phyloP scores from a whole-genome alignment of 345 rosid genomes.

The Erodium maritimum region DNA sequence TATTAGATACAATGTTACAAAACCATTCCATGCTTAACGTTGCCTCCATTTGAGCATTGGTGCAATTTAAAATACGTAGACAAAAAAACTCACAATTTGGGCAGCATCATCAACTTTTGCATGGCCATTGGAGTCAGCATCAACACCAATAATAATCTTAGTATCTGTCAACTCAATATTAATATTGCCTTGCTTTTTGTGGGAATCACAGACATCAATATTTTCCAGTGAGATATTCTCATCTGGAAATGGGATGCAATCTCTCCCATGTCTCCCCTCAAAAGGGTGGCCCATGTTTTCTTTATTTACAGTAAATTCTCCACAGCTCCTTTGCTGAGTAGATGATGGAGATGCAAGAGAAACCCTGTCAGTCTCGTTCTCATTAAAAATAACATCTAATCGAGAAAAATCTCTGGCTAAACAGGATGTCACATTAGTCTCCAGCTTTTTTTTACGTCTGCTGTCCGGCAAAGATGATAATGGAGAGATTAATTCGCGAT shows the following conservation, averaged over 20 bases:
- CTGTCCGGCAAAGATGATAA: slow-evolving; percentile 79
- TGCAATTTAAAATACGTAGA: background rate
- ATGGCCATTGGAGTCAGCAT: no score
- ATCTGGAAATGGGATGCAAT: slow-evolving; percentile 11
- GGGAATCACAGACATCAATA: slow-evolving; percentile 14
- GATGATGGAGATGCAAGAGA: background rate
- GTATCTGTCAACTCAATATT: background rate
- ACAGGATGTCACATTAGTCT: slow-evolving; percentile 52
- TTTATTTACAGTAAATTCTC: slow-evolving; percentile 30
- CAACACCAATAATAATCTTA: background rate
- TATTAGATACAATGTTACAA: background rate
- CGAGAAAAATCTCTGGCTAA: slow-evolving; percentile 70
- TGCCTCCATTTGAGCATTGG: background rate
- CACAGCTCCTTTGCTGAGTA: slow-evolving; percentile 15
- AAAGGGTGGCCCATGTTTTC: slow-evolving; percentile 31
- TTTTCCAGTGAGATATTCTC: slow-evolving; percentile 16
- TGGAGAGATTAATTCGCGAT: slow-evolving; percentile 34
- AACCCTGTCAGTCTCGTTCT: slow-evolving; percentile 18
- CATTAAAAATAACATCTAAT: slow-evolving; percentile 70
- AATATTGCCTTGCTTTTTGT: background rate
- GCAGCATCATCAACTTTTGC: background rate
- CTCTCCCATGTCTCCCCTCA: slow-evolving; percentile 18
- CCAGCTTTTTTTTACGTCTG: slow-evolving; percentile 67
- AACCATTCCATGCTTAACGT: background rate
- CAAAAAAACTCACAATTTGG: background rate